Conservation (phyloP, 352 stramenopile genomes). For the Blastocystis sp. region DNA sequence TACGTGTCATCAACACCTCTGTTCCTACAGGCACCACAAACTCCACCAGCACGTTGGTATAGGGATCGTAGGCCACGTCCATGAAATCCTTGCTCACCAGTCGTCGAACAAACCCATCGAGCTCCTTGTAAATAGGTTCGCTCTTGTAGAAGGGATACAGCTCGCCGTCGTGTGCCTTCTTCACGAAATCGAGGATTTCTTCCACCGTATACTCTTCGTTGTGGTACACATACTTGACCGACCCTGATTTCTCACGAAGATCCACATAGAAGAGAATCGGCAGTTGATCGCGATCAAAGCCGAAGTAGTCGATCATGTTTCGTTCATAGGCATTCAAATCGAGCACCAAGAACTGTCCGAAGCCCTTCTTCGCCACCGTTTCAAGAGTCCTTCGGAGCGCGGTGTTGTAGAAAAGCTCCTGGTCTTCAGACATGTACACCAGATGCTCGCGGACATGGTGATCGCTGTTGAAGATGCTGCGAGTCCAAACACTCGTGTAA, state of each 20-base stretch:
- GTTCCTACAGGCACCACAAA: slow-evolving; percentile 12
- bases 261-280: slow-evolving; percentile 31
- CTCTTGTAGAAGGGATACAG: slow-evolving; percentile 35
- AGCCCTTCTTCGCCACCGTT: background rate
- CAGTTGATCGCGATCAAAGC: background rate
- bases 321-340: background rate
- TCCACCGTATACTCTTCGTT: background rate
- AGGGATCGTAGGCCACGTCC: slow-evolving; percentile 34
- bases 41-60: slow-evolving; percentile 32
- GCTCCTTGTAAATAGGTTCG: slow-evolving; percentile 21
- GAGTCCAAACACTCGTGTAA: background rate
- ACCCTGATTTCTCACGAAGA: background rate
- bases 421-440: slow-evolving; percentile 18
- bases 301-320: slow-evolving; percentile 32
- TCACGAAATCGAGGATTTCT: background rate
- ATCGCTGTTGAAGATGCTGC: background rate
- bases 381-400: background rate
- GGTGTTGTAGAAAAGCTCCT: background rate
- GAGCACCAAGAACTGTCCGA: background rate
- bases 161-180: background rate
- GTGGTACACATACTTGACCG: slow-evolving; percentile 32
- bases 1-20: background rate
- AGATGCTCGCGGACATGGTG: slow-evolving; percentile 9
- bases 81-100: slow-evolving; percentile 31
- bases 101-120: slow-evolving; percentile 2